These are phyloP conservation scores for Nakaseomyces nivariensis DNA, from an alignment of 1,139 yeast species.

Conservation along the genomic window DNA sequence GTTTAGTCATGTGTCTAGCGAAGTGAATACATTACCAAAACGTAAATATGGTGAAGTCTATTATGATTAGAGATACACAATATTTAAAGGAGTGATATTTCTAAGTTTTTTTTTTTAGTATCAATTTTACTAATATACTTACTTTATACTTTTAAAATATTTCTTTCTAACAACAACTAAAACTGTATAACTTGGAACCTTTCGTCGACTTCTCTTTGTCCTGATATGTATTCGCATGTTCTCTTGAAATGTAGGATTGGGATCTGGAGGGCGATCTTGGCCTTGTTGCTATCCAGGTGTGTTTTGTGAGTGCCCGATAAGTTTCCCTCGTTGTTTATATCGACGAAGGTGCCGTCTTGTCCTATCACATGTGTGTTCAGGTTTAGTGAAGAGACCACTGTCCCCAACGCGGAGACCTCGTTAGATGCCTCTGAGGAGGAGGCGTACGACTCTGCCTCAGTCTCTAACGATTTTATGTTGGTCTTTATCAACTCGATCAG, in stretches of 20 bases:
- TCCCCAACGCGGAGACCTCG: not conserved
- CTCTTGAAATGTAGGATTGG: conserved; percentile 37
- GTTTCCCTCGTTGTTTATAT: conserved; percentile 5
- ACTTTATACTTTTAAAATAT: no score
- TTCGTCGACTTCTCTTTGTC: conserved; percentile 56
- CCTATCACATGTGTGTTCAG: conserved; percentile 12
- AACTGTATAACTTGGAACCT: conserved; percentile 43
- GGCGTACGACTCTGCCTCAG: conserved; percentile 19
- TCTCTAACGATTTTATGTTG: conserved; percentile 50
- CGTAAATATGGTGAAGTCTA: not conserved
- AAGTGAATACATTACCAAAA: no score
- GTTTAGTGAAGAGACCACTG: not conserved
- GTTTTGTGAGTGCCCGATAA: not conserved
- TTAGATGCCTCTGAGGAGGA: not conserved
- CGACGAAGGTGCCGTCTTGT: conserved; percentile 22
- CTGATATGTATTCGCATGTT: conserved; percentile 54
- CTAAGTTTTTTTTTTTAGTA: no score
- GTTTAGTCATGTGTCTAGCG: no score
- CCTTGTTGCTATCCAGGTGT: conserved; percentile 4
- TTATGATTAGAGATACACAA: not conserved
- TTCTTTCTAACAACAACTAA: not conserved
- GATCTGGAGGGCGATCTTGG: conserved; percentile 2
- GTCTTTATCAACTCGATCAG: conserved; percentile 74
- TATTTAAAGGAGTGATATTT: not conserved
- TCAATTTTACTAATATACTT: no score